Evolutionary conservation across 2,329 filamentous ascomycete genomes (phyloP), one percentile per base, ranked within the genome.

Genomic region (Exophiala alcalophila): DNA sequence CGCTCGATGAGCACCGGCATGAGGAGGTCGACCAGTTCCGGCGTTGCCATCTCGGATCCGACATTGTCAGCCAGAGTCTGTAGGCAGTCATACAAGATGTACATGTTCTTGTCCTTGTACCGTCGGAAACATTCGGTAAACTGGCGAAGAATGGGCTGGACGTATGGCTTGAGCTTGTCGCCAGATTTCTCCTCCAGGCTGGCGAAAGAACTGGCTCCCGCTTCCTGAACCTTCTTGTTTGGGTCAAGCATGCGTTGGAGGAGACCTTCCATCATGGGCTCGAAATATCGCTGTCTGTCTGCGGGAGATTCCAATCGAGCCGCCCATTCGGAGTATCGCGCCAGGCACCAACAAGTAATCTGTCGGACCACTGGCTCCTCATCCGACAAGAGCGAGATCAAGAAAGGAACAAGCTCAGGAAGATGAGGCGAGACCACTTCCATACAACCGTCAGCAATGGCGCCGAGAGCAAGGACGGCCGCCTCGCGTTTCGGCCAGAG

Each of bases 41-140:
- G 84, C 49, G 80, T 76, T n/a, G 88, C 84, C 53, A 98, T 73
- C 23, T 84, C 80, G 5, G 83, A 81, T 8, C 88, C 89, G 40
- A 97, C 84, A 59, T 88, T 84, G 65, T 98, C 92, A 3, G 92
- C 92, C 44, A 98, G 73, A 0, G 92, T 98, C 69, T 98, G 92
- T 23, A 98, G 87, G 64, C 92, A 97, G 68, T 98, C 92, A 69
- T 98, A 98, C 23, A 98, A 78, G 40, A 97, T 94, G 70, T 94
- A 96, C 81, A 97, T 96, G 70, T 98, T 98, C 59, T 88, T 84
- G 66, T 97, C 91, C 74, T 98, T 97, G 78, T 97, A 98, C 66
- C 86, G 89, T 39, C 74, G 78, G 66, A 98, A 98, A 65, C 92
- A 98, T 48, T 78, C 75, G 38, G 96, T 89, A 59, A 91, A 97